phyloP scores from a whole-genome alignment of 306 rosid genomes.

The Malus fusca region DNA sequence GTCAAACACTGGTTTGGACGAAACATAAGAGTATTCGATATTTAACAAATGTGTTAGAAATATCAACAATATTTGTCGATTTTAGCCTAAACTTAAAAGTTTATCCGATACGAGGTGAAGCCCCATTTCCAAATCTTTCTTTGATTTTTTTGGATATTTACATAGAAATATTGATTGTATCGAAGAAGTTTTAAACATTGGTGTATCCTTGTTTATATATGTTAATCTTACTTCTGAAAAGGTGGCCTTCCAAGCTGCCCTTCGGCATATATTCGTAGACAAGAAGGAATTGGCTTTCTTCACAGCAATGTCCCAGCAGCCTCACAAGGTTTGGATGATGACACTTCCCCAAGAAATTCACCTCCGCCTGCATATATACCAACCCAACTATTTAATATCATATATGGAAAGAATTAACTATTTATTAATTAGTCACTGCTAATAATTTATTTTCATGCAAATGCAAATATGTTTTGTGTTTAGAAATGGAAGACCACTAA shows the following conservation, averaged over 20 bases:
- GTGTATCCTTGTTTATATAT: neutral
- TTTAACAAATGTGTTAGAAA: too few relatives aligned
- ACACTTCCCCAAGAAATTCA: slow-evolving; percentile 69
- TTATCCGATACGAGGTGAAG: too few relatives aligned
- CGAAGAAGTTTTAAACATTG: too few relatives aligned
- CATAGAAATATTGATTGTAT: too few relatives aligned
- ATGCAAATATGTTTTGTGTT: neutral
- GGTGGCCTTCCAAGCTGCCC: slow-evolving; percentile 86
- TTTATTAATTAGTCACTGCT: neutral
- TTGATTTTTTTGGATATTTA: too few relatives aligned
- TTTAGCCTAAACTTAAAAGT: too few relatives aligned
- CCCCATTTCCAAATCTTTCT: too few relatives aligned
- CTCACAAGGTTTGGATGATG: slow-evolving; percentile 73
- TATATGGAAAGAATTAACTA: too few relatives aligned
- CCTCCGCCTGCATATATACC: slow-evolving; percentile 53
- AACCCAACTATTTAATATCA: neutral
- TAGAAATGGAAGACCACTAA: neutral
- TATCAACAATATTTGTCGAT: too few relatives aligned
- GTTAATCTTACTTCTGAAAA: slow-evolving; percentile 54
- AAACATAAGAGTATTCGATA: too few relatives aligned
- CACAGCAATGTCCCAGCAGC: slow-evolving; percentile 72
- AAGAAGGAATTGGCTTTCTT: slow-evolving; percentile 52
- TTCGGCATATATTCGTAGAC: slow-evolving; percentile 67
- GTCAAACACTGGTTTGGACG: too few relatives aligned
- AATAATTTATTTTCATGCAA: neutral